Percentiles rank a stretch among this genome's conserved stretches.
Conservation (phyloP, 192 early-diverging fungal genomes). For the Cladochytrium replicatum region DNA sequence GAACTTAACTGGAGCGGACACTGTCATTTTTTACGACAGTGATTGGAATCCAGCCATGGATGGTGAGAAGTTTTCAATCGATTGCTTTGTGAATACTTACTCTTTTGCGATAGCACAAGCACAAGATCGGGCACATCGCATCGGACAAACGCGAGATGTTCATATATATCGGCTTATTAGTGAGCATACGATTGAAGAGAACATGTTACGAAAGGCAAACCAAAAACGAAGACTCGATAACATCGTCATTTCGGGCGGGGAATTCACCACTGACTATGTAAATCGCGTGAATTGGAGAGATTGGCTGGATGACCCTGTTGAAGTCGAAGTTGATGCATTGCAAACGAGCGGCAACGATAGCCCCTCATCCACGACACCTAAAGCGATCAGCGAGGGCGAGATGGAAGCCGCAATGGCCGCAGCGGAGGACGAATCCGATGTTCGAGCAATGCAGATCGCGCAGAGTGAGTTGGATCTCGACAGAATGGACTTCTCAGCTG, state of each 20-base stretch:
- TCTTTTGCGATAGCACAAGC: neutral
- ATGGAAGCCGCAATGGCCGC: neutral
- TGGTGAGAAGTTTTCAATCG: no score
- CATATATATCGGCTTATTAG: constrained; percentile 78
- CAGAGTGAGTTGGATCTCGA: neutral
- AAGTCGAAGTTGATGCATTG: no score
- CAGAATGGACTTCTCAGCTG: neutral
- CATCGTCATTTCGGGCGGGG: neutral
- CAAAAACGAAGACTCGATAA: constrained; percentile 18
- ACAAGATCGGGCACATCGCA: constrained; percentile 92
- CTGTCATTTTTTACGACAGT: constrained; percentile 86
- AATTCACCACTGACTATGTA: constrained; percentile 3
- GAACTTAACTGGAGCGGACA: constrained; percentile 91
- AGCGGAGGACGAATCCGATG: constrained; percentile 4
- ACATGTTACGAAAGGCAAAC: constrained; percentile 48
- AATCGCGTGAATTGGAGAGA: neutral
- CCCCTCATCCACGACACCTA: no score
- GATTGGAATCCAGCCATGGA: constrained; percentile 79
- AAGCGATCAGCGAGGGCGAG: neutral
- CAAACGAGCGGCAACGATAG: no score
- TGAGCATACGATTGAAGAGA: constrained; percentile 59
- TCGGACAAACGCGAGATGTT: constrained; percentile 88
- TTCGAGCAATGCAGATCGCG: constrained; percentile 1
- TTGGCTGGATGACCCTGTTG: constrained; percentile 1
- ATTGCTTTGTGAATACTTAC: constrained; percentile 2